These are phyloP conservation scores for Monosporascus ibericus DNA, from an alignment of 2,329 filamentous ascomycete species.

Conservation along the genomic window DNA sequence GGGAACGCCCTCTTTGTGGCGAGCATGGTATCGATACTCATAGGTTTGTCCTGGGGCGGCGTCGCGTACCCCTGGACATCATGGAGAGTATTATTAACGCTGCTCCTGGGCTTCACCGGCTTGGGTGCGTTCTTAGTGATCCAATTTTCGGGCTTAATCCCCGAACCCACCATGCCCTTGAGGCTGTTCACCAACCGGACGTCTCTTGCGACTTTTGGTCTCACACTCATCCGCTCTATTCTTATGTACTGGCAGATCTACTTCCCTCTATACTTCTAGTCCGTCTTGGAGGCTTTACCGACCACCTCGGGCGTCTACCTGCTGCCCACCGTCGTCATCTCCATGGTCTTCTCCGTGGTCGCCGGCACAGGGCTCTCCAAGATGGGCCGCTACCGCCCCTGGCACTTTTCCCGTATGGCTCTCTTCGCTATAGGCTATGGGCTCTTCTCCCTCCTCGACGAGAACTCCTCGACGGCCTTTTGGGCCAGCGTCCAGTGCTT, in stretches of 20 bases:
- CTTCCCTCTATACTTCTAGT: slow-evolving; percentile 37
- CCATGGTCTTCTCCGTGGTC: slow-evolving; percentile 15
- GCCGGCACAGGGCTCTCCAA: slow-evolving; percentile 17
- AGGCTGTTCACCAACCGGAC: slow-evolving; percentile 38
- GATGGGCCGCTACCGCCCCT: slow-evolving; percentile 3
- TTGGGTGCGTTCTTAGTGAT: not conserved
- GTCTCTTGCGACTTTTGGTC: slow-evolving; percentile 16
- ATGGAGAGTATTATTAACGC: not conserved
- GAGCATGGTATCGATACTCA: slow-evolving; percentile 25
- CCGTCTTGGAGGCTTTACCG: slow-evolving; percentile 21
- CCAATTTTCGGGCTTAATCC: not conserved
- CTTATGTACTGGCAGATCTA: slow-evolving; percentile 26
- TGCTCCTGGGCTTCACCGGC: not conserved
- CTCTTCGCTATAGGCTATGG: slow-evolving; percentile 28
- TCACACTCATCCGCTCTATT: slow-evolving; percentile 29
- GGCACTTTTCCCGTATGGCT: slow-evolving; percentile 13
- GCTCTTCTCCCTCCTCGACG: slow-evolving; percentile 27
- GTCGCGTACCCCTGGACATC: not conserved
- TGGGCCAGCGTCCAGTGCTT: slow-evolving; percentile 31
- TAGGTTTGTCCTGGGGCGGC: slow-evolving; percentile 23
- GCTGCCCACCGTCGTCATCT: slow-evolving; percentile 14
- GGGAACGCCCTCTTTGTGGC: slow-evolving; percentile 28
- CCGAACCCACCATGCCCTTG: slow-evolving; percentile 29
- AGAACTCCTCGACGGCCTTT: slow-evolving; percentile 18
- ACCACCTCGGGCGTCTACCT: slow-evolving; percentile 15